Percentiles rank a stretch among this genome's conserved stretches.
phyloP scores from a whole-genome alignment of 2,329 filamentous ascomycete species.

The Cladosporium phlei region DNA sequence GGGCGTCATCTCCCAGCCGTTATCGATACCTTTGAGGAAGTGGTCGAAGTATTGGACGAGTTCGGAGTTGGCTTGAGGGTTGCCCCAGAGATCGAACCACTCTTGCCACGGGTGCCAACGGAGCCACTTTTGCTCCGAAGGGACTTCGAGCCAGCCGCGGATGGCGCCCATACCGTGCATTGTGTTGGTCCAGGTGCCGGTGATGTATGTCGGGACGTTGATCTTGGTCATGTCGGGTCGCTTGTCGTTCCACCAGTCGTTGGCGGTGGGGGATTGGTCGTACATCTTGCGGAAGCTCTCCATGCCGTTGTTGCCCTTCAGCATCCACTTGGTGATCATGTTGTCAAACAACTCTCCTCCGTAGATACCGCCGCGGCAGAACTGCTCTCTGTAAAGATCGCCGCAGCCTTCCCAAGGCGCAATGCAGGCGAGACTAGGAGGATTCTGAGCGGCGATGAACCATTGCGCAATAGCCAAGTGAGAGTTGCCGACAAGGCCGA shows the following conservation, averaged over 20 bases:
- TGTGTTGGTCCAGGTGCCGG: constrained; percentile 10
- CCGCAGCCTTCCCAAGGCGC: constrained; percentile 46
- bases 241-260: constrained; percentile 18
- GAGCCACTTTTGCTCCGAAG: constrained; percentile 39
- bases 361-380: constrained; percentile 3
- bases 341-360: constrained; percentile 13
- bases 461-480: constrained; percentile 15
- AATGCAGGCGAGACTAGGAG: constrained; percentile 41
- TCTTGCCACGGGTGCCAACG: constrained; percentile 38
- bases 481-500: constrained; percentile 40
- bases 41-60: constrained; percentile 34
- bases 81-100: constrained; percentile 41
- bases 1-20: constrained; percentile 44
- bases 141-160: constrained; percentile 36
- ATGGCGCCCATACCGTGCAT: constrained; percentile 17
- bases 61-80: constrained; percentile 31
- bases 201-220: constrained; percentile 17
- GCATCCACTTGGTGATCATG: constrained; percentile 16
- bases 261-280: constrained; percentile 5
- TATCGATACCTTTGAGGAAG: constrained; percentile 40
- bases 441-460: constrained; percentile 39
- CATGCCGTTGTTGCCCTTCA: constrained; percentile 15
- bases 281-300: constrained; percentile 16
- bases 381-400: constrained; percentile 37
- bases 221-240: constrained; percentile 15